These are phyloP conservation scores for Platanthera guangdongensis DNA, from an alignment of 106 monocot genomes.

Conservation along the genomic window DNA sequence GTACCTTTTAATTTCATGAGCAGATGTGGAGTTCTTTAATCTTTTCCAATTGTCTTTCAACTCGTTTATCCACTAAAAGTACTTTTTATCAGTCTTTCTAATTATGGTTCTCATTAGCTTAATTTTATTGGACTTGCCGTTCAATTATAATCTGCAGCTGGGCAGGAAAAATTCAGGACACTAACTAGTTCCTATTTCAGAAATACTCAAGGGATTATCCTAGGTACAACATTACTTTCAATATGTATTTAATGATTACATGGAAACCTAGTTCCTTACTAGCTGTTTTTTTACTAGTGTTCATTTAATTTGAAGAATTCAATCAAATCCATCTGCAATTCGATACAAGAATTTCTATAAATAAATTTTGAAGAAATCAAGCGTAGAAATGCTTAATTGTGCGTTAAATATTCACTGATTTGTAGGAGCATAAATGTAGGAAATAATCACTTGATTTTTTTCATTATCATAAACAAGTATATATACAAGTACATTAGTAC, in stretches of 20 bases:
- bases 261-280: background rate
- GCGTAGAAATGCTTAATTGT: background rate
- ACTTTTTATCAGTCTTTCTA: background rate
- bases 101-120: background rate
- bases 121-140: background rate
- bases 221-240: slow-evolving; percentile 13
- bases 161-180: slow-evolving; percentile 42
- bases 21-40: background rate
- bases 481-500: too few species aligned
- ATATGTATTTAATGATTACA: background rate
- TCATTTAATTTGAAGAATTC: background rate
- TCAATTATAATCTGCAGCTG: slow-evolving; percentile 24
- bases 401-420: too few species aligned
- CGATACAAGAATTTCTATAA: background rate
- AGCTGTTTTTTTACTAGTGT: background rate
- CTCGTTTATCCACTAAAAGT: background rate
- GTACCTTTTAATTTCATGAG: background rate
- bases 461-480: too few species aligned
- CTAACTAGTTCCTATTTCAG: slow-evolving; percentile 34
- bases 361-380: background rate
- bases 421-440: too few species aligned
- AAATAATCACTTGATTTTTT: too few species aligned
- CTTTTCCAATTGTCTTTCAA: background rate
- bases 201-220: slow-evolving; percentile 41
- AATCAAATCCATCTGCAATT: background rate